A percentile compares a stretch with the other conserved stretches of the same genome.
These are phyloP conservation scores for Vitis hybrid DNA, from an alignment of 177 flowering plant species.

Conservation along the genomic window DNA sequence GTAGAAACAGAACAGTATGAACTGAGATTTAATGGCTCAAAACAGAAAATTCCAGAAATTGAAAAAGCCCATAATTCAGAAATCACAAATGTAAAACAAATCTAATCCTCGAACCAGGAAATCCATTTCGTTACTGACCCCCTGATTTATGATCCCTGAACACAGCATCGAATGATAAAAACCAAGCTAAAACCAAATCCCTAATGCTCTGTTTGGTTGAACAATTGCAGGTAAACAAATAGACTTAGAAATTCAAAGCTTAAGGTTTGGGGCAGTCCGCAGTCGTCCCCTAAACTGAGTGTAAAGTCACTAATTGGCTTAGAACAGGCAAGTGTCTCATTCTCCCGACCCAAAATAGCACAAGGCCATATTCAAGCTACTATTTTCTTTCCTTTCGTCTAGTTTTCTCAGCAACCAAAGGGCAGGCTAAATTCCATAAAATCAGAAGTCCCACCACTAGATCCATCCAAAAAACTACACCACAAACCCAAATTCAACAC, in stretches of 20 bases:
- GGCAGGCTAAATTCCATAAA: not conserved
- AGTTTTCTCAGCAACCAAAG: conserved; percentile 2
- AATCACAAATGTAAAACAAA: not conserved
- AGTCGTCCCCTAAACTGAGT: not conserved
- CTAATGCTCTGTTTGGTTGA: not conserved
- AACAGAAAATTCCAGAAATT: not conserved
- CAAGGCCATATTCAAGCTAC: too few species aligned
- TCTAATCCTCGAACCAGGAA: not conserved
- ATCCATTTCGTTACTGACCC: not conserved
- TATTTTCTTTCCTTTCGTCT: not conserved
- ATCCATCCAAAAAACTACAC: not conserved
- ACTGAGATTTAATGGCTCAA: not conserved
- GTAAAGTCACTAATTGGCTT: not conserved
- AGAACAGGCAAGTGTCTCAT: not conserved
- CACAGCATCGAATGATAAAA: not conserved
- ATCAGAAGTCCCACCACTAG: not conserved
- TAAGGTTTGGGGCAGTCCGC: not conserved
- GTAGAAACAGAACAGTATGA: not conserved
- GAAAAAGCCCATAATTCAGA: not conserved
- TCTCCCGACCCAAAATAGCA: not conserved
- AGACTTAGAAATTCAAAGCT: not conserved
- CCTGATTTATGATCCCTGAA: not conserved
- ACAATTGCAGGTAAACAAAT: not conserved
- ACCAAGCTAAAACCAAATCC: not conserved
- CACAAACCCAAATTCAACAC: conserved; percentile 2